These are phyloP conservation scores for Yamadazyma friedrichii DNA, from an alignment of 1,139 yeast genomes.

Conservation along the genomic window DNA sequence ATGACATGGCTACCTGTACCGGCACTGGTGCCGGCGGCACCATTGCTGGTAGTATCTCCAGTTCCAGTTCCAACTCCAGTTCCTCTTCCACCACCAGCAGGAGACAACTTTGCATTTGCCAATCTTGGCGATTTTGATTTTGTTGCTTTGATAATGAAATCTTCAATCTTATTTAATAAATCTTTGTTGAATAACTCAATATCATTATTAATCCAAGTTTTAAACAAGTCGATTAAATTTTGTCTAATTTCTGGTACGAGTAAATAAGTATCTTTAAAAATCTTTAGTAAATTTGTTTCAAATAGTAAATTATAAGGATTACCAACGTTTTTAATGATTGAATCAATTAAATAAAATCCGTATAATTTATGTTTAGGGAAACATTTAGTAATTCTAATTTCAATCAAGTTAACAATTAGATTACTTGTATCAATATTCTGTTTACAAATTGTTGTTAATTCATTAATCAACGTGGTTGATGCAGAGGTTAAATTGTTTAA, in stretches of 20 bases:
- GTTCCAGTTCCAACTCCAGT: not conserved
- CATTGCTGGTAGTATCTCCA: not conserved
- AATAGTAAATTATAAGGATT: constrained; percentile 44
- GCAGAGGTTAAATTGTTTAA: constrained; percentile 37
- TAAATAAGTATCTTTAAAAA: constrained; percentile 39
- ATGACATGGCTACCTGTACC: not conserved
- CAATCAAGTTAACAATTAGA: constrained; percentile 32
- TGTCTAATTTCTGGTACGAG: constrained; percentile 42
- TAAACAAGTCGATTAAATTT: constrained; percentile 37
- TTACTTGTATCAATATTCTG: constrained; percentile 28
- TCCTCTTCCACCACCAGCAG: constrained; percentile 1
- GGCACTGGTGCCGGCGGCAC: not conserved
- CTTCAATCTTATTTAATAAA: constrained; percentile 33
- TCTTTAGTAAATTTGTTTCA: constrained; percentile 30
- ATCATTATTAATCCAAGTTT: constrained; percentile 43
- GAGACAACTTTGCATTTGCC: not conserved
- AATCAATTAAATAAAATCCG: constrained; percentile 41
- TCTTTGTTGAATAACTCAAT: constrained; percentile 34
- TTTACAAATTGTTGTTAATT: constrained; percentile 40
- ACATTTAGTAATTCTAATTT: constrained; percentile 34
- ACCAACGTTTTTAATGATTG: constrained; percentile 43
- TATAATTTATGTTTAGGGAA: constrained; percentile 41
- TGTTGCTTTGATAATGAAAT: constrained; percentile 42
- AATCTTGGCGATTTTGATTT: constrained; percentile 4
- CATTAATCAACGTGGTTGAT: constrained; percentile 39